Conservation (phyloP, 148 eudicot species). For the Fagopyrum homotropicum region DNA sequence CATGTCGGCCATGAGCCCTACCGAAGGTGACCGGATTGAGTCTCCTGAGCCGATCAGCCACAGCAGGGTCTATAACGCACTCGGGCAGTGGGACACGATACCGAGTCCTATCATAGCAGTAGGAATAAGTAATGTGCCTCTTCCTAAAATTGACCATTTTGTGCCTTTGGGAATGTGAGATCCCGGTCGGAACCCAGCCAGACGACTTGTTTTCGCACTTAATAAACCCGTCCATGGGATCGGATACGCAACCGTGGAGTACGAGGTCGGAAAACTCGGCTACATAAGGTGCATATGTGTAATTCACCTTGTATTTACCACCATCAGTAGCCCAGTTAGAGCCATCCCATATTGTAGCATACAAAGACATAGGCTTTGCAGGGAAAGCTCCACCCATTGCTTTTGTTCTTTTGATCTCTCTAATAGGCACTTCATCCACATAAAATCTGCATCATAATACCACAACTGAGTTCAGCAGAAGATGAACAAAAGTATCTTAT, state of each 20-base stretch:
- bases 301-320: conserved; percentile 69
- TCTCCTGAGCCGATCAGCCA: conserved; percentile 12
- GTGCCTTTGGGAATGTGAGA: conserved; percentile 37
- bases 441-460: conserved; percentile 49
- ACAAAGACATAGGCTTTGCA: conserved; percentile 81
- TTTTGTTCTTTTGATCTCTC: conserved; percentile 61
- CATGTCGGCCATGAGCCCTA: neutral
- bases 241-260: conserved; percentile 77
- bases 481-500: neutral
- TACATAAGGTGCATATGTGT: conserved; percentile 80
- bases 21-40: conserved; percentile 9
- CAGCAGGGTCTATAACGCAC: conserved; percentile 27
- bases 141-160: conserved; percentile 59
- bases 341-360: conserved; percentile 93
- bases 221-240: conserved; percentile 42
- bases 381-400: conserved; percentile 78
- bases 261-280: conserved; percentile 66
- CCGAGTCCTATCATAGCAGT: conserved; percentile 65
- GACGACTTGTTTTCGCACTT: conserved; percentile 31
- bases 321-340: conserved; percentile 94
- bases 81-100: conserved; percentile 56
- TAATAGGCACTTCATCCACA: conserved; percentile 72
- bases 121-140: conserved; percentile 73
- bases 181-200: conserved; percentile 24
- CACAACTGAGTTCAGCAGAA: neutral